Evolutionary conservation across 495 filamentous ascomycete genomes (phyloP).

Genomic region (Penicillium silybi): DNA sequence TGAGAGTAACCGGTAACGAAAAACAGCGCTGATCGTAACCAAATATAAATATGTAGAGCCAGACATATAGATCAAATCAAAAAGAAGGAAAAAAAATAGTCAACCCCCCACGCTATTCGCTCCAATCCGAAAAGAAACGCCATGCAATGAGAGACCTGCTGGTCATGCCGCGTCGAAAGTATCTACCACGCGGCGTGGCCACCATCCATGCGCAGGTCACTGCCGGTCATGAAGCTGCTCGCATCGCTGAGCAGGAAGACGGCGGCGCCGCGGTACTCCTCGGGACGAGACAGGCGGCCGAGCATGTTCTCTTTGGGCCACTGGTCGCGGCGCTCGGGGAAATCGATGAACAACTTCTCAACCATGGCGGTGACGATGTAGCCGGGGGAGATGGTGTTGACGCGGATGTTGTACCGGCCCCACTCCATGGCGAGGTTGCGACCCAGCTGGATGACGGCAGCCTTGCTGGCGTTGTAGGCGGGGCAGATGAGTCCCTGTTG

Average conservation of each 20-base stretch:
- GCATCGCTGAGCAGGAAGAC: constrained; percentile 87
- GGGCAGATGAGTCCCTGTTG: constrained; percentile 64
- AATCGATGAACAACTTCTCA: constrained; percentile 68
- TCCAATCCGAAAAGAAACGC: constrained; percentile 7
- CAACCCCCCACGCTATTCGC: constrained; percentile 7
- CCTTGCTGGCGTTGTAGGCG: constrained; percentile 90
- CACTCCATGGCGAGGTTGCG: constrained; percentile 86
- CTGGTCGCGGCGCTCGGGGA: constrained; percentile 67
- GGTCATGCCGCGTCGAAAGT: background rate
- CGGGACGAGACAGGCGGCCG: constrained; percentile 67
- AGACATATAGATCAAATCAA: background rate
- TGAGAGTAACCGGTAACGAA: background rate
- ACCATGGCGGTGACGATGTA: constrained; percentile 96
- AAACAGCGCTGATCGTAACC: background rate
- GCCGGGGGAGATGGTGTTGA: constrained; percentile 92
- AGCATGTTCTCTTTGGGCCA: constrained; percentile 94
- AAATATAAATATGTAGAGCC: background rate
- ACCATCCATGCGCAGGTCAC: constrained; percentile 76
- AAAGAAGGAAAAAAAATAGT: background rate
- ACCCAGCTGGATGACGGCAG: constrained; percentile 77
- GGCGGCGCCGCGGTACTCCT: constrained; percentile 75
- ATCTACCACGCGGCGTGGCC: constrained; percentile 75
- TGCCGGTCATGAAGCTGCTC: constrained; percentile 81
- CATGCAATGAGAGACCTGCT: constrained; percentile 22
- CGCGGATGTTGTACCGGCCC: constrained; percentile 83